phyloP scores from a whole-genome alignment of 1,139 yeast genomes.

The Eremothecium coryli region DNA sequence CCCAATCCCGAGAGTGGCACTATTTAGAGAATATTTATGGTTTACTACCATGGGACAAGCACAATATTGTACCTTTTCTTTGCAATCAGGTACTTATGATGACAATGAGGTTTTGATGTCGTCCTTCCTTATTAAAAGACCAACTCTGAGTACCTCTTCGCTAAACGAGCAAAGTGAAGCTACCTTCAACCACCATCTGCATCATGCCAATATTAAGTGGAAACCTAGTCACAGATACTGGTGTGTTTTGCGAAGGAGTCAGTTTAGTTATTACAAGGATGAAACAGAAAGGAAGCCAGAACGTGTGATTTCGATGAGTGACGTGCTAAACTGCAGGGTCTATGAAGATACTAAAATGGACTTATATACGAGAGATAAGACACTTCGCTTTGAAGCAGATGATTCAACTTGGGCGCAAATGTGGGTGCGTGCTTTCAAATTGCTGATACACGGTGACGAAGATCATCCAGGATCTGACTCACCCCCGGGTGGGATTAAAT shows the following conservation, averaged over 20 bases:
- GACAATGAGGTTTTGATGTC: conserved; percentile 12
- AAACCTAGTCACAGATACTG: conserved; percentile 29
- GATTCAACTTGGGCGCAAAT: conserved; percentile 7
- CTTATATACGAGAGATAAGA: conserved; percentile 17
- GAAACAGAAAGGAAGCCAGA: conserved; percentile 48
- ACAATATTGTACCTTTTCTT: neutral
- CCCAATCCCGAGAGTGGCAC: too few species aligned
- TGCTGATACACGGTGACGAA: conserved; percentile 4
- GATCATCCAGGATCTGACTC: neutral
- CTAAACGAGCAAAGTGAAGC: conserved; percentile 2
- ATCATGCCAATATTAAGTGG: conserved; percentile 1
- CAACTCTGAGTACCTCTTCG: conserved; percentile 6
- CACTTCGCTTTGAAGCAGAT: conserved; percentile 14
- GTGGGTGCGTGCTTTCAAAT: conserved; percentile 11
- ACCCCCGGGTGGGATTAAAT: neutral
- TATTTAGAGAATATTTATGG: too few species aligned
- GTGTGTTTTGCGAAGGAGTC: conserved; percentile 51
- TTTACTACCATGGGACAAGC: neutral
- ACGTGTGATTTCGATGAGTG: conserved; percentile 36
- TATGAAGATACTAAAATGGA: conserved; percentile 11
- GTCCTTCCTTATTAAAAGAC: conserved; percentile 13
- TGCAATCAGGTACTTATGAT: conserved; percentile 3
- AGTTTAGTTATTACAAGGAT: conserved; percentile 51
- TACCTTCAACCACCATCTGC: neutral
- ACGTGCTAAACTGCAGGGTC: conserved; percentile 27